phyloP scores from a whole-genome alignment of 1,139 yeast genomes.

The Suhomyces chickasaworum region DNA sequence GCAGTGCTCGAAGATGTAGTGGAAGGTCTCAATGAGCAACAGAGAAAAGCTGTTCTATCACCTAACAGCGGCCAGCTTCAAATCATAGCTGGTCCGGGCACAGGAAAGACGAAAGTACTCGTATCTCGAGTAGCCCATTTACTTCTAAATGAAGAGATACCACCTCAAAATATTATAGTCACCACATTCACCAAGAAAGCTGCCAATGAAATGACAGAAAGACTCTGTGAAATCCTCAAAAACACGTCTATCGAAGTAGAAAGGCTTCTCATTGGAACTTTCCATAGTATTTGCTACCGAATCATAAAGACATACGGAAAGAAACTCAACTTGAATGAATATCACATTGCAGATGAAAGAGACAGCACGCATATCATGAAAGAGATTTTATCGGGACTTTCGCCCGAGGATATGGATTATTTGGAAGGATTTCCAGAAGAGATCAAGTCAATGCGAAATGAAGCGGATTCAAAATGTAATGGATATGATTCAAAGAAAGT shows the following conservation, averaged over 20 bases:
- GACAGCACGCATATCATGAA: constrained; percentile 57
- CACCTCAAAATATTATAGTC: constrained; percentile 67
- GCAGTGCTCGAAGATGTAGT: not conserved
- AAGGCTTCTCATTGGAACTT: constrained; percentile 73
- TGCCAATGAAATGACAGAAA: constrained; percentile 74
- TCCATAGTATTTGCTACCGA: constrained; percentile 75
- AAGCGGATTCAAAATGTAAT: constrained; percentile 22
- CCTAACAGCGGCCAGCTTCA: constrained; percentile 60
- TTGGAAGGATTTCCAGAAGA: constrained; percentile 20
- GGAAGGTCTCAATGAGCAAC: constrained; percentile 55
- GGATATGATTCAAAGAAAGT: constrained; percentile 42
- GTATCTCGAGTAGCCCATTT: constrained; percentile 77
- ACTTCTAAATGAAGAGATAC: constrained; percentile 48
- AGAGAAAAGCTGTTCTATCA: constrained; percentile 60
- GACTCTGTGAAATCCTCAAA: constrained; percentile 49
- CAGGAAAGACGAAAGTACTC: constrained; percentile 81
- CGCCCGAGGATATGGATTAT: constrained; percentile 32
- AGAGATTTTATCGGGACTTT: constrained; percentile 40
- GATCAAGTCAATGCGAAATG: constrained; percentile 16
- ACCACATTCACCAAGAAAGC: constrained; percentile 93
- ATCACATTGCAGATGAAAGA: constrained; percentile 66
- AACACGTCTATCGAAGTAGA: constrained; percentile 38
- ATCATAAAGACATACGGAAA: constrained; percentile 60
- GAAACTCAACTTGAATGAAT: constrained; percentile 48
- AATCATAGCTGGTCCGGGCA: constrained; percentile 92